A percentile compares a stretch with the other conserved stretches of the same genome.
These are phyloP conservation scores for Oryza nivara DNA, from an alignment of 176 grass and related monocot species.

Conservation along the genomic window DNA sequence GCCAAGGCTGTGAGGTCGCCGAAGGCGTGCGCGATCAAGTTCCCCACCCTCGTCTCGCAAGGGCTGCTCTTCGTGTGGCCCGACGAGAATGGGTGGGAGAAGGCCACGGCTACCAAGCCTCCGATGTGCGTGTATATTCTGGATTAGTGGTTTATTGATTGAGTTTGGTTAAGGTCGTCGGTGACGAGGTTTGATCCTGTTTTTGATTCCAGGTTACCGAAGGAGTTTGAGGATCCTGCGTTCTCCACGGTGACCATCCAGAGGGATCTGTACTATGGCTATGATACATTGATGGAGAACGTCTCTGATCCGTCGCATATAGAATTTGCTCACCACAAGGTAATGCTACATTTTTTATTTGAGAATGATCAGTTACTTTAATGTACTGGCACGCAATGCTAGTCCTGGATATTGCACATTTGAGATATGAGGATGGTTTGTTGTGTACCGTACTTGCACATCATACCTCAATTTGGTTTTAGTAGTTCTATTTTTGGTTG, in stretches of 20 bases:
- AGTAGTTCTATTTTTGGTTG: neutral
- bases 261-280: slow-evolving; percentile 90
- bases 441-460: neutral
- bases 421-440: neutral
- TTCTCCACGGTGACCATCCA: slow-evolving; percentile 96
- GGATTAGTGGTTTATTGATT: neutral
- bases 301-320: slow-evolving; percentile 97
- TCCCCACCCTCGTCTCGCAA: slow-evolving; percentile 85
- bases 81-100: slow-evolving; percentile 91
- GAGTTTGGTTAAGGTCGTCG: neutral
- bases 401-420: neutral
- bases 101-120: slow-evolving; percentile 70
- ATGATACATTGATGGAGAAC: slow-evolving; percentile 97
- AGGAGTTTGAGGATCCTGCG: slow-evolving; percentile 79
- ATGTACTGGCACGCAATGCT: neutral
- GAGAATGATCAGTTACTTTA: neutral
- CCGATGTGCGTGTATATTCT: slow-evolving; percentile 54
- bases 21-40: slow-evolving; percentile 73
- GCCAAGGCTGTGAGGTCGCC: slow-evolving; percentile 57
- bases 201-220: slow-evolving; percentile 70
- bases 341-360: neutral
- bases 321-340: slow-evolving; percentile 99
- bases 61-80: slow-evolving; percentile 96
- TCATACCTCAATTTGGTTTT: neutral
- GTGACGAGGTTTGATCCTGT: neutral